These are phyloP conservation scores for Penicillium manginii DNA, from an alignment of 495 filamentous ascomycete genomes.

Conservation along the genomic window DNA sequence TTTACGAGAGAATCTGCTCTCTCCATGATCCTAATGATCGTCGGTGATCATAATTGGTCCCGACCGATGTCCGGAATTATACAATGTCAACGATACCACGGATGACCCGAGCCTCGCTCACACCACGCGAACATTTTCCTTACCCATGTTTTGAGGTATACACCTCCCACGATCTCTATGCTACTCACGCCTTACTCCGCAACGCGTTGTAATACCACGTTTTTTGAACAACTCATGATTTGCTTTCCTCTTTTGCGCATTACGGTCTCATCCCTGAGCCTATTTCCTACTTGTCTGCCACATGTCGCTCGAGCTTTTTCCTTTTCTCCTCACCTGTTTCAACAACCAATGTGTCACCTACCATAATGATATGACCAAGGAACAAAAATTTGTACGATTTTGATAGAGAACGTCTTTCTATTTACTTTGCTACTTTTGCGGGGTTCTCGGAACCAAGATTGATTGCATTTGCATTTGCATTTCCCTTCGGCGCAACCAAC, in stretches of 20 bases:
- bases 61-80: neutral
- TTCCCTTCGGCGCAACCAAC: neutral
- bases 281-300: neutral
- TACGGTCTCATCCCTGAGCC: neutral
- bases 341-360: constrained; percentile 1
- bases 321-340: neutral
- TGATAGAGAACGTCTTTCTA: too few relatives aligned
- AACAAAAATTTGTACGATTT: neutral
- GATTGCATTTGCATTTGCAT: neutral
- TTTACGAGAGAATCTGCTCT: neutral
- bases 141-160: neutral
- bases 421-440: neutral
- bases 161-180: constrained; percentile 5
- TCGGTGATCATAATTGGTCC: neutral
- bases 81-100: neutral
- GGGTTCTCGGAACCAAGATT: too few relatives aligned
- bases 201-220: neutral
- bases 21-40: constrained; percentile 2
- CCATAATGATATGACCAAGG: constrained; percentile 7
- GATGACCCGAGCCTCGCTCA: neutral
- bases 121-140: neutral
- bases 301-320: neutral
- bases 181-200: neutral
- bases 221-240: neutral
- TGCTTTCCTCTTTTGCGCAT: neutral